Evolutionary conservation across 176 grass and related monocot species (phyloP).

Genomic region (Eleusine coracana): DNA sequence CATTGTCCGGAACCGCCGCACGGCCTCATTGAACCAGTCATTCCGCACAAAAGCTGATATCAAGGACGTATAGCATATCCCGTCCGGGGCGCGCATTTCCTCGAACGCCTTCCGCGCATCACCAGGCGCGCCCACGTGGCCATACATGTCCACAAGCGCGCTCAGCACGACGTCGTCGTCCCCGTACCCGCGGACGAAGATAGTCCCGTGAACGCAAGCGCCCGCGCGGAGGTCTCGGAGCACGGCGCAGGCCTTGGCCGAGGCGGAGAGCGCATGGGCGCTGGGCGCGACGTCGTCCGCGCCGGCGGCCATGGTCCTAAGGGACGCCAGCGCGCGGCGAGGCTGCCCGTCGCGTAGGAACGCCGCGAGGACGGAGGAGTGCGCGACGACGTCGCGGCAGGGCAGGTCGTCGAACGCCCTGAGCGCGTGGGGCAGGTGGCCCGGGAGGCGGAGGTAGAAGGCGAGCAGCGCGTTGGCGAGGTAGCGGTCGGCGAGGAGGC

Average conservation of each 20-base stretch:
- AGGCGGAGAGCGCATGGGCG: constrained; percentile 70
- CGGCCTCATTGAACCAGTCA: constrained; percentile 59
- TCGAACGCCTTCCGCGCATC: constrained; percentile 63
- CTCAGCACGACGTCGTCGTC: constrained; percentile 63
- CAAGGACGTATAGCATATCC: constrained; percentile 80
- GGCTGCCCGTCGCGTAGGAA: constrained; percentile 58
- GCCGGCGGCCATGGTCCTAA: constrained; percentile 54
- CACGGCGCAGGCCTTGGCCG: constrained; percentile 74
- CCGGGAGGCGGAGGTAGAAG: constrained; percentile 72
- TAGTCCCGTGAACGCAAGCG: constrained; percentile 68
- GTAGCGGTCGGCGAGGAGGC: constrained; percentile 44
- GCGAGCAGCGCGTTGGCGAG: constrained; percentile 57
- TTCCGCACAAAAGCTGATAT: constrained; percentile 77
- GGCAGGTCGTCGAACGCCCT: constrained; percentile 76
- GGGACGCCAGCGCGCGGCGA: constrained; percentile 50
- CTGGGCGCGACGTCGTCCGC: constrained; percentile 64
- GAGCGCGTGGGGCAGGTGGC: constrained; percentile 54
- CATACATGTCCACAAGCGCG: constrained; percentile 77
- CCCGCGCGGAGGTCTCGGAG: constrained; percentile 54
- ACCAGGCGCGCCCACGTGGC: constrained; percentile 31
- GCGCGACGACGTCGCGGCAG: constrained; percentile 71
- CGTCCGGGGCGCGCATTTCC: constrained; percentile 68
- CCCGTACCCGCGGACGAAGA: constrained; percentile 49
- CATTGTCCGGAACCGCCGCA: constrained; percentile 57
- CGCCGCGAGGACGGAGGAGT: constrained; percentile 77